phyloP scores from a whole-genome alignment of 306 rosid species.

The Cucumis cinereus region DNA sequence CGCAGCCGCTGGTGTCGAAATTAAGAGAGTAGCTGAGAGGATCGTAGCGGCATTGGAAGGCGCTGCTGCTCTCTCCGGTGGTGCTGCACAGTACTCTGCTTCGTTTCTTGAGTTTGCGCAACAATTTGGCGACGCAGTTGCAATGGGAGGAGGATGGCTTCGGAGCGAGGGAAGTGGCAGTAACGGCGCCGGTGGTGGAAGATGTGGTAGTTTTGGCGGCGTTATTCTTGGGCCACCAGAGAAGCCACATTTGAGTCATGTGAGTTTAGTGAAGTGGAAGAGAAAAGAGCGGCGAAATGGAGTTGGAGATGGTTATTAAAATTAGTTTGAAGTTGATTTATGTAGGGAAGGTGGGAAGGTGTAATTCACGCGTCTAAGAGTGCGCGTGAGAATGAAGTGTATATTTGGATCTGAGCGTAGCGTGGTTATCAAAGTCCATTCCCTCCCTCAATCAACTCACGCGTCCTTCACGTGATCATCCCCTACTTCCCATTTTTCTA shows the following conservation, averaged over 20 bases:
- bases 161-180: neutral
- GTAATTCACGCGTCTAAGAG: neutral
- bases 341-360: neutral
- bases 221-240: constrained; percentile 29
- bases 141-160: constrained; percentile 3
- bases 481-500: no score
- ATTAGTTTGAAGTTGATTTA: neutral
- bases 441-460: no score
- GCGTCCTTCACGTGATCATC: no score
- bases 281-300: neutral
- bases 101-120: constrained; percentile 45
- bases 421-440: neutral
- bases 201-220: constrained; percentile 9
- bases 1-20: constrained; percentile 57
- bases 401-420: neutral
- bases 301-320: neutral
- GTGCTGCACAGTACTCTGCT: constrained; percentile 9
- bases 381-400: neutral
- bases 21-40: constrained; percentile 74
- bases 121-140: constrained; percentile 22
- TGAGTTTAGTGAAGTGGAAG: neutral
- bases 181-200: neutral
- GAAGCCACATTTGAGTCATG: constrained; percentile 33
- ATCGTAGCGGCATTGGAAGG: constrained; percentile 61
- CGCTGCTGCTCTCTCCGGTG: constrained; percentile 18